Evolutionary conservation across 441 rosid genomes (phyloP).

Genomic region (Croton setiger): DNA sequence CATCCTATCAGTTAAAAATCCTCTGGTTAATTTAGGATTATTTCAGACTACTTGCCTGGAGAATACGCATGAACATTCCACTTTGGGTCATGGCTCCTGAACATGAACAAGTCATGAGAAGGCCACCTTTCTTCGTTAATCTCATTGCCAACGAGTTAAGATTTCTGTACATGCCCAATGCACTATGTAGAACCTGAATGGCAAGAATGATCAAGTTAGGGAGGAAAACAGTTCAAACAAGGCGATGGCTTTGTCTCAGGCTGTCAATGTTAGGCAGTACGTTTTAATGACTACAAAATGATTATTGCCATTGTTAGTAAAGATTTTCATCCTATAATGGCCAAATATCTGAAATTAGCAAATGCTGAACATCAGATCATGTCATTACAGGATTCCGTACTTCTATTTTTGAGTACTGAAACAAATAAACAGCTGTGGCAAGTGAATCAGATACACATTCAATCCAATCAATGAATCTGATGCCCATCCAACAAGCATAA

Average conservation of each 20-base stretch:
- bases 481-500: neutral
- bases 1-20: too few species aligned
- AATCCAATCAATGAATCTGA: neutral
- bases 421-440: neutral
- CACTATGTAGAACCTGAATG: constrained; percentile 60
- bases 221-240: neutral
- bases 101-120: constrained; percentile 94
- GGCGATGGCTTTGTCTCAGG: neutral
- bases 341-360: neutral
- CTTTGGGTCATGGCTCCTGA: constrained; percentile 96
- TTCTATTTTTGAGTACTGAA: neutral
- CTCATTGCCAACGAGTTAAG: constrained; percentile 78
- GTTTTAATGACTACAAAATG: neutral
- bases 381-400: neutral
- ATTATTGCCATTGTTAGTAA: neutral
- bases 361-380: neutral
- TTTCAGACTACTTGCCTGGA: constrained; percentile 43
- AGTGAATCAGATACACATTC: neutral
- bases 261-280: neutral
- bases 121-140: constrained; percentile 71
- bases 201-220: neutral
- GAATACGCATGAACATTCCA: constrained; percentile 61
- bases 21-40: too few species aligned
- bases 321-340: neutral
- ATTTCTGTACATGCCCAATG: constrained; percentile 77